Evolutionary conservation across 2,329 filamentous ascomycete genomes (phyloP).

Genomic region (Aspergillus sp.): DNA sequence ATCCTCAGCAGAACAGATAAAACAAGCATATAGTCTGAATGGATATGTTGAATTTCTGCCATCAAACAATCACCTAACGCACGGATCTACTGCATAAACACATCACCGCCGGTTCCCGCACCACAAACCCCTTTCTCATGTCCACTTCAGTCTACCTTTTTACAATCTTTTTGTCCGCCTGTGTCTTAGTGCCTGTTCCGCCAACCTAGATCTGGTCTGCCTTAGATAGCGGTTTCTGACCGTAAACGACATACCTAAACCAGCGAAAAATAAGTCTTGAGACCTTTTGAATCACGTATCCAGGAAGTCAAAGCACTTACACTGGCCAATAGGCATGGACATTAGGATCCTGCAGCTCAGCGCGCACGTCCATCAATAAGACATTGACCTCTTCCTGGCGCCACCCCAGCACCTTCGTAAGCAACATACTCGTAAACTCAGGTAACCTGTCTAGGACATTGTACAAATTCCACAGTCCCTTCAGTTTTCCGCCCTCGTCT

Average conservation of each 20-base stretch:
- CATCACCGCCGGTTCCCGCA: too few species aligned
- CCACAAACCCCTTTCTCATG: too few species aligned
- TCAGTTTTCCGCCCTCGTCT: neutral
- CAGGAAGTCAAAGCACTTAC: neutral
- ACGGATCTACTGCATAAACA: too few species aligned
- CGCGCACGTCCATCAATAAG: neutral
- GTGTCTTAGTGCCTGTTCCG: neutral
- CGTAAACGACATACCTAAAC: conserved; percentile 3
- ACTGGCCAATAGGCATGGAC: conserved; percentile 3
- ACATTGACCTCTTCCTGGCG: neutral
- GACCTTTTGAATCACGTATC: neutral
- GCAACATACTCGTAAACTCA: neutral
- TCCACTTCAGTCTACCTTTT: neutral
- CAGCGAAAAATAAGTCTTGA: neutral
- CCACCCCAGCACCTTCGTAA: conserved; percentile 2
- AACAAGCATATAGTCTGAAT: too few species aligned
- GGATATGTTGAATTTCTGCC: too few species aligned
- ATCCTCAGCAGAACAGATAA: neutral
- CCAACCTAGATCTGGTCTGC: neutral
- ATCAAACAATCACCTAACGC: too few species aligned
- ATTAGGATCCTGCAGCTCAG: neutral
- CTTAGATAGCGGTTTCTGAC: neutral
- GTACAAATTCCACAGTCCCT: conserved; percentile 2
- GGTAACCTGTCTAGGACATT: neutral
- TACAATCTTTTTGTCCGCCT: too few species aligned